A percentile compares a stretch with the other conserved stretches of the same genome.
Evolutionary conservation across 2,329 filamentous ascomycete genomes (phyloP).

Genomic region (Aspergillus costaricaensis): DNA sequence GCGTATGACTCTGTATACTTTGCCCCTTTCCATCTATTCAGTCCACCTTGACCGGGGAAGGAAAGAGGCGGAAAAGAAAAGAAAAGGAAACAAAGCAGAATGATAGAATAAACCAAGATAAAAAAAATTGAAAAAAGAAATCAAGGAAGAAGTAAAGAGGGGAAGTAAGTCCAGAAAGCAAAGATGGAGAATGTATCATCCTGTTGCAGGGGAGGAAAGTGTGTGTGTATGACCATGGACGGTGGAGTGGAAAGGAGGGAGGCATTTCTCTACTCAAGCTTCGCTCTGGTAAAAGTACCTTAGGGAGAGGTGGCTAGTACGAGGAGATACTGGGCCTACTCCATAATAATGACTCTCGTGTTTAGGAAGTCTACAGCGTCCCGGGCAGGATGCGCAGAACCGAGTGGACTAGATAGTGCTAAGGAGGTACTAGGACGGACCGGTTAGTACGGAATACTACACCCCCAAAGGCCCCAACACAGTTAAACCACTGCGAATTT

Average conservation of each 20-base stretch:
- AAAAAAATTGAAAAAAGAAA: no score
- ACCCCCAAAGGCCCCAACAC: neutral
- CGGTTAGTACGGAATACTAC: slow-evolving; percentile 1
- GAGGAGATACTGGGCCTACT: neutral
- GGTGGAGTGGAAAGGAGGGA: neutral
- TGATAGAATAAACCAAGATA: no score
- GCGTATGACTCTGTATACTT: neutral
- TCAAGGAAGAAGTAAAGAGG: neutral
- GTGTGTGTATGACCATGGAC: neutral
- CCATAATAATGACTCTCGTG: neutral
- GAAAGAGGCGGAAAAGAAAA: neutral
- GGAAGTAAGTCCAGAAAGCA: neutral
- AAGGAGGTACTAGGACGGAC: slow-evolving; percentile 3
- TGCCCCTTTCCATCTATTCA: neutral
- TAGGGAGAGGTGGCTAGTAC: neutral
- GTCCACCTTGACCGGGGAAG: neutral
- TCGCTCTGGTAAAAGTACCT: neutral
- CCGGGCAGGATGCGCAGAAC: neutral
- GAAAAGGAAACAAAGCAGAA: neutral
- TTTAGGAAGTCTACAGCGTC: neutral
- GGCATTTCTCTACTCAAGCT: neutral
- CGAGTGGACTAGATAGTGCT: slow-evolving; percentile 1
- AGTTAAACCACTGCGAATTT: slow-evolving; percentile 1
- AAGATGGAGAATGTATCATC: neutral
- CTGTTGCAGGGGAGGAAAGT: neutral